Evolutionary conservation across 1,284 basidiomycete genomes (phyloP).

Genomic region (Caloboletus firmus): DNA sequence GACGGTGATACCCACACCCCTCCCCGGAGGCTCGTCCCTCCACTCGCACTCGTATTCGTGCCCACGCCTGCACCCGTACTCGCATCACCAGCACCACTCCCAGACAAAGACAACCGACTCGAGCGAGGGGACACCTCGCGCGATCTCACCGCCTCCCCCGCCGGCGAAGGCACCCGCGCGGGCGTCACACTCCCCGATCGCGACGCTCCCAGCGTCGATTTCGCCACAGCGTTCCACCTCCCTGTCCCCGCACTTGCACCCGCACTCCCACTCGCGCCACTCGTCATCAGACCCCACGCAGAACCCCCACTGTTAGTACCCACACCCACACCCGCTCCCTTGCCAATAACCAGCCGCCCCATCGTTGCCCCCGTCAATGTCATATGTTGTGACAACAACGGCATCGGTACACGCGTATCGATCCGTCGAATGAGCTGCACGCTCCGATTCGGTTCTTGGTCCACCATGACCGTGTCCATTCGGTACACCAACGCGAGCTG

Average conservation of each 20-base stretch:
- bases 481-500: slow-evolving; percentile 75
- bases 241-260: neutral
- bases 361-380: slow-evolving; percentile 28
- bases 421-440: slow-evolving; percentile 79
- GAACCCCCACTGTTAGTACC: neutral
- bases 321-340: neutral
- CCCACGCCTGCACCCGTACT: neutral
- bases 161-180: slow-evolving; percentile 24
- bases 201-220: slow-evolving; percentile 10
- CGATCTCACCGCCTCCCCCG: neutral
- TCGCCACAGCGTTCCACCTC: slow-evolving; percentile 26
- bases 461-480: slow-evolving; percentile 81
- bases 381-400: slow-evolving; percentile 57
- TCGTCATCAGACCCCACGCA: slow-evolving; percentile 1
- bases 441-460: slow-evolving; percentile 79
- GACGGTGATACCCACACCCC: slow-evolving; percentile 26
- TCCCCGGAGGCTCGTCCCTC: neutral
- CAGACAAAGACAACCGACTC: neutral
- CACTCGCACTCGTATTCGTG: neutral
- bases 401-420: slow-evolving; percentile 75
- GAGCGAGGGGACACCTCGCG: slow-evolving; percentile 13
- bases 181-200: slow-evolving; percentile 22
- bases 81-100: neutral
- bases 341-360: slow-evolving; percentile 49
- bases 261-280: neutral